phyloP scores from a whole-genome alignment of 192 early-diverging fungal species.

The Coemansia sp. region DNA sequence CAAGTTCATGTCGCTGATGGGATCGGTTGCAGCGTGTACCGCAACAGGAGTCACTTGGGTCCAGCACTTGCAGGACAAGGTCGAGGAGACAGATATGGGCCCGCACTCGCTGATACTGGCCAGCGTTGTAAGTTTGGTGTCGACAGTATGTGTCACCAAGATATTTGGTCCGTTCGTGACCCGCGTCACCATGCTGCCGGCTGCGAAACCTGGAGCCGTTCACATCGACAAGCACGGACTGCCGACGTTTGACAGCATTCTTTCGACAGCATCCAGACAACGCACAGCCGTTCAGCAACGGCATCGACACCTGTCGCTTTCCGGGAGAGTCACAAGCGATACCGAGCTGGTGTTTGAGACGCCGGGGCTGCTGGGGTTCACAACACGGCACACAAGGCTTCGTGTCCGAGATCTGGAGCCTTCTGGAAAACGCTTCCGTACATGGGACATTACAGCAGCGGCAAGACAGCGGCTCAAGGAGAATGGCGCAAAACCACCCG shows the following conservation, averaged over 20 bases:
- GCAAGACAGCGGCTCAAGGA: conserved; percentile 10
- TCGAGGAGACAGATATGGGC: conserved; percentile 29
- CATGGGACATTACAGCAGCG: conserved; percentile 38
- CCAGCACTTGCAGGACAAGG: conserved; percentile 18
- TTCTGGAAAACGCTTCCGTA: conserved; percentile 26
- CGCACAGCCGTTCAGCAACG: not conserved
- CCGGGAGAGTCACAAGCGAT: conserved; percentile 21
- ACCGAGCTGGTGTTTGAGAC: conserved; percentile 43
- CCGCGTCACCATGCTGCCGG: conserved; percentile 30
- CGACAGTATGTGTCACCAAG: conserved; percentile 34
- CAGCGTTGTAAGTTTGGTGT: conserved; percentile 40
- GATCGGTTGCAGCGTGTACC: conserved; percentile 35
- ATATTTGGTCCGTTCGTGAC: conserved; percentile 53
- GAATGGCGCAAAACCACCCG: conserved; percentile 15
- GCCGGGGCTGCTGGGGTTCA: conserved; percentile 42
- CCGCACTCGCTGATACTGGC: conserved; percentile 26
- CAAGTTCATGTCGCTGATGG: conserved; percentile 53
- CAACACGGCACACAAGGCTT: conserved; percentile 21
- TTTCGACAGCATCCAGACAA: conserved; percentile 10
- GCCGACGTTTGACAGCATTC: conserved; percentile 50
- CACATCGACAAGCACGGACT: conserved; percentile 33
- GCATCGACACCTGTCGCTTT: conserved; percentile 10
- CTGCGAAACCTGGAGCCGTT: conserved; percentile 1
- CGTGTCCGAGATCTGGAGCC: conserved; percentile 31
- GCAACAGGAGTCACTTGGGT: conserved; percentile 23